phyloP scores from a whole-genome alignment of 768 basidiomycete genomes.

The Amanita inopinata region DNA sequence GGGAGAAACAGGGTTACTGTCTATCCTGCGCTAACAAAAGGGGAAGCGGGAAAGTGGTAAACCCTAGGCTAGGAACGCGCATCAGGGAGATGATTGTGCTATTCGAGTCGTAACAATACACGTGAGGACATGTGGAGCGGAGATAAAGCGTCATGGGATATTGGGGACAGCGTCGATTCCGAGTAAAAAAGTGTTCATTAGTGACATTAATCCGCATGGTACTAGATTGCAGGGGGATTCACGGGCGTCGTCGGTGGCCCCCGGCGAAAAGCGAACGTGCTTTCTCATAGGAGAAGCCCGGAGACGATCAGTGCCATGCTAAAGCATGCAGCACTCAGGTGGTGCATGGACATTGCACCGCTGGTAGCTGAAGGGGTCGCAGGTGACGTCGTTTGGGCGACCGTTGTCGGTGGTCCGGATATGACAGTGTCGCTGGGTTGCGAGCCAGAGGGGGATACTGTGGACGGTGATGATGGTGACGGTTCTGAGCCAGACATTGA shows the following conservation, averaged over 20 bases:
- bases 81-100: neutral
- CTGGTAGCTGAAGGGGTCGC: neutral
- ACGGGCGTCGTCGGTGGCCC: neutral
- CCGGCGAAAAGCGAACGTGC: neutral
- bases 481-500: conserved; percentile 6
- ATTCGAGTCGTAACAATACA: conserved; percentile 3
- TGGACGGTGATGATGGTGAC: neutral
- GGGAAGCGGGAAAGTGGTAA: neutral
- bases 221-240: no score
- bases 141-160: neutral
- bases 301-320: conserved; percentile 2
- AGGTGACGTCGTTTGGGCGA: neutral
- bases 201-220: no score
- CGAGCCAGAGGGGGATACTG: neutral
- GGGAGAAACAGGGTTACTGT: no score
- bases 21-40: no score
- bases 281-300: conserved; percentile 5
- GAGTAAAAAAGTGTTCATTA: neutral
- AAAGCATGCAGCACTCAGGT: conserved; percentile 3
- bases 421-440: neutral
- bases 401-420: neutral
- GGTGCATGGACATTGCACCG: conserved; percentile 3
- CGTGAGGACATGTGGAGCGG: neutral
- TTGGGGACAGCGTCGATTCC: neutral
- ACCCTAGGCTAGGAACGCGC: neutral